Evolutionary conservation across 768 basidiomycete genomes (phyloP).

Genomic region (Termitomyces sp.): DNA sequence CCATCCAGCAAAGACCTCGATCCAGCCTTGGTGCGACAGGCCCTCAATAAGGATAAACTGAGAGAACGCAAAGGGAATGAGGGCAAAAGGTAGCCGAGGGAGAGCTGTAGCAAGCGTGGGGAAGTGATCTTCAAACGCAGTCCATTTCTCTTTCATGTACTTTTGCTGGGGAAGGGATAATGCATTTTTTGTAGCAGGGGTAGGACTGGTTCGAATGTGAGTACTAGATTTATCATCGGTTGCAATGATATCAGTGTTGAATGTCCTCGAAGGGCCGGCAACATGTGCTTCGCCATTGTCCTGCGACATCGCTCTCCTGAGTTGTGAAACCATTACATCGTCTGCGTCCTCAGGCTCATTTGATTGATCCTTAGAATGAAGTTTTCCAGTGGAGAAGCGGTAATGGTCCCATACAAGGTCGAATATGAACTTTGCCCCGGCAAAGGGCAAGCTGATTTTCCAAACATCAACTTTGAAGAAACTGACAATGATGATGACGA

Average conservation of each 20-base stretch:
- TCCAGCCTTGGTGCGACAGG: conserved; percentile 86
- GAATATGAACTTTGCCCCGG: conserved; percentile 63
- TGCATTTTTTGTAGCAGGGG: background rate
- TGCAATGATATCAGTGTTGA: conserved; percentile 8
- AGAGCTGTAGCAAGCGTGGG: conserved; percentile 70
- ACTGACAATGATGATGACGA: conserved; percentile 72
- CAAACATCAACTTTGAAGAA: conserved; percentile 82
- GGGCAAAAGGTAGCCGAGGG: conserved; percentile 70
- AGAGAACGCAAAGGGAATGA: conserved; percentile 90
- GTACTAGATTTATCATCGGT: conserved; percentile 1
- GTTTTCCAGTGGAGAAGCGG: conserved; percentile 22
- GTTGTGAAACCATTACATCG: conserved; percentile 22
- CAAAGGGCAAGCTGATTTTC: conserved; percentile 84
- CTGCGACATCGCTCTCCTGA: conserved; percentile 25
- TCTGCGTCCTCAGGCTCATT: conserved; percentile 17
- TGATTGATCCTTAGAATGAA: background rate
- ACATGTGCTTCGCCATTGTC: conserved; percentile 12
- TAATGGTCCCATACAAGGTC: conserved; percentile 64
- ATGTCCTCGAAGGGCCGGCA: conserved; percentile 14
- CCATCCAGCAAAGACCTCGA: conserved; percentile 67
- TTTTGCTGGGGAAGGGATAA: background rate
- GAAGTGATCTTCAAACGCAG: conserved; percentile 38
- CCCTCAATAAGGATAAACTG: conserved; percentile 94
- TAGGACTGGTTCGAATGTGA: background rate
- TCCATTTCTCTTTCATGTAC: conserved; percentile 13